phyloP scores from a whole-genome alignment of 2,329 filamentous ascomycete genomes.

The Aspergillus eucalypticola region DNA sequence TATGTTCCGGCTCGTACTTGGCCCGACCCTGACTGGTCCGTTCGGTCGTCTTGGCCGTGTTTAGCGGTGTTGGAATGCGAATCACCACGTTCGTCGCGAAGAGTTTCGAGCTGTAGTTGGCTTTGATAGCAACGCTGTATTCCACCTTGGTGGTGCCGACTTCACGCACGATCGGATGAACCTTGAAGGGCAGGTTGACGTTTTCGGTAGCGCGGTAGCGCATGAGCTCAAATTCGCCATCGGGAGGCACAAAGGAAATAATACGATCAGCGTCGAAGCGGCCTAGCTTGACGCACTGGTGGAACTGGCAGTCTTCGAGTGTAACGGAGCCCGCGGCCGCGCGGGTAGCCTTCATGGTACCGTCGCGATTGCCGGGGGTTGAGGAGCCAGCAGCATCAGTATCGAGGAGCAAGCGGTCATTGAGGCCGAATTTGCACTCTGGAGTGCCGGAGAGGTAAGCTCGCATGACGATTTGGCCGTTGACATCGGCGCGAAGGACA shows the following conservation, averaged over 20 bases:
- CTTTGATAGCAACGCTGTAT: constrained; percentile 95
- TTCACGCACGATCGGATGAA: constrained; percentile 97
- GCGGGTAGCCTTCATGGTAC: constrained; percentile 80
- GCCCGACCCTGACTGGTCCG: constrained; percentile 94
- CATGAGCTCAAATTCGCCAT: constrained; percentile 99
- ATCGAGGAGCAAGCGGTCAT: constrained; percentile 91
- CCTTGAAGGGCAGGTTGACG: constrained; percentile 97
- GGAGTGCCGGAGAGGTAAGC: constrained; percentile 95
- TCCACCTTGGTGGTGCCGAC: constrained; percentile 96
- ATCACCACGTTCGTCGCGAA: constrained; percentile 97
- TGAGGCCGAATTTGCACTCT: constrained; percentile 98
- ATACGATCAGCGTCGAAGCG: constrained; percentile 96
- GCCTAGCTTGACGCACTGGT: constrained; percentile 96
- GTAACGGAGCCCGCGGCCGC: constrained; percentile 94
- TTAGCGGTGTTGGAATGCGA: constrained; percentile 91
- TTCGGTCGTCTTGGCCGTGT: constrained; percentile 91
- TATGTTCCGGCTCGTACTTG: constrained; percentile 97
- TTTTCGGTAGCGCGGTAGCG: constrained; percentile 97
- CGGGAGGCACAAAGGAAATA: constrained; percentile 94
- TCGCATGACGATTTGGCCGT: constrained; percentile 97
- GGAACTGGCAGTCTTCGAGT: constrained; percentile 96
- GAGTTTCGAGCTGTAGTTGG: constrained; percentile 93
- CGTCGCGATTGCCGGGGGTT: constrained; percentile 57
- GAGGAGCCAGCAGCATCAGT: constrained; percentile 66
- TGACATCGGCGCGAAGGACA: constrained; percentile 92